Evolutionary conservation across 2,329 filamentous ascomycete genomes (phyloP).

Genomic region (Apiospora kogelbergensis): DNA sequence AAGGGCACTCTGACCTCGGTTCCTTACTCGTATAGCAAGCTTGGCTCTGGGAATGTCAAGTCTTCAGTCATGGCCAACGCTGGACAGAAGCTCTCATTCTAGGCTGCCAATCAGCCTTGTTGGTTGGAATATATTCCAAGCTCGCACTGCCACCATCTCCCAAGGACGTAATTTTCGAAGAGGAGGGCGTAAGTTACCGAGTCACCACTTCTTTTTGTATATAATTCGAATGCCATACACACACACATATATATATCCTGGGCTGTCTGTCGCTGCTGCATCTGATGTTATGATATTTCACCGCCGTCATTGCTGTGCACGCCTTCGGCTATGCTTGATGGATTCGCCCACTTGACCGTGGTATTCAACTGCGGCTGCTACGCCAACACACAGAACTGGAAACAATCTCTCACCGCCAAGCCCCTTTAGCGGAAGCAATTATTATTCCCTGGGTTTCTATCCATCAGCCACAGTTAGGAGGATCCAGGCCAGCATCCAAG

Average conservation of each 20-base stretch:
- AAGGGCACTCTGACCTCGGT: conserved; percentile 37
- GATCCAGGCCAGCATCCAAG: too few species aligned
- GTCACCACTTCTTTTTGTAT: not conserved
- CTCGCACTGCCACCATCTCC: too few species aligned
- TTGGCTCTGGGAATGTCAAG: conserved; percentile 17
- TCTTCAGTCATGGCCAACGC: conserved; percentile 14
- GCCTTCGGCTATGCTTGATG: too few species aligned
- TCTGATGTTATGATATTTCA: not conserved
- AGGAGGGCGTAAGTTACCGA: not conserved
- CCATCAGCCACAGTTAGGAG: too few species aligned
- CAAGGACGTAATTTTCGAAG: not conserved
- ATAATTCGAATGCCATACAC: not conserved
- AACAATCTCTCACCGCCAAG: too few species aligned
- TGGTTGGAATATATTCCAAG: too few species aligned
- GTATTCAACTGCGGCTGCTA: not conserved
- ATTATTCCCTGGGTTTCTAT: too few species aligned
- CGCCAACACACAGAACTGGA: too few species aligned
- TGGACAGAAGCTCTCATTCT: conserved; percentile 15
- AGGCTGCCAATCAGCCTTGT: not conserved
- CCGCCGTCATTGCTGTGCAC: not conserved
- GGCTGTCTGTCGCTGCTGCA: not conserved
- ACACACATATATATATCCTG: too few species aligned
- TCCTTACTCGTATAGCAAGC: conserved; percentile 16
- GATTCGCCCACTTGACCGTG: too few species aligned
- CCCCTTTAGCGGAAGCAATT: too few species aligned